phyloP scores from a whole-genome alignment of 345 rosid species.

The Populus davidiana region DNA sequence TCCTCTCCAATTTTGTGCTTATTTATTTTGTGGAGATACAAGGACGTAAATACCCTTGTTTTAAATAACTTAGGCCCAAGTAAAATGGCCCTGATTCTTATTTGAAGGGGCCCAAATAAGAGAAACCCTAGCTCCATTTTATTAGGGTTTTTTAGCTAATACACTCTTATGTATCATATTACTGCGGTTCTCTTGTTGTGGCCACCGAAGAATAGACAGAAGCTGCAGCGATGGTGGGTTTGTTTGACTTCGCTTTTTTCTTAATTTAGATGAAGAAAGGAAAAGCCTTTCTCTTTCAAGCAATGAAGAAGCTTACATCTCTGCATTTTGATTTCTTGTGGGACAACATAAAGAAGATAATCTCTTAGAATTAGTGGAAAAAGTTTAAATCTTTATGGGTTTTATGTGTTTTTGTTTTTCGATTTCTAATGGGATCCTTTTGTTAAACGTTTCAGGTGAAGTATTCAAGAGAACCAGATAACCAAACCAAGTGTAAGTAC shows the following conservation, averaged over 20 bases:
- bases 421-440: constrained; percentile 6
- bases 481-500: constrained; percentile 67
- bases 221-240: constrained; percentile 17
- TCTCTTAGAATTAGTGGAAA: background rate
- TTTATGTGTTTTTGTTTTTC: background rate
- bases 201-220: background rate
- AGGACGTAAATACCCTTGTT: constrained; percentile 8
- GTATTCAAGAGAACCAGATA: constrained; percentile 71
- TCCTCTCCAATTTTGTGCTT: background rate
- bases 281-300: background rate
- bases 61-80: background rate
- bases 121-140: background rate
- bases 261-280: background rate
- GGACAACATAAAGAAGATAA: background rate
- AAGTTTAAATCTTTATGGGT: background rate
- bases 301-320: background rate
- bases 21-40: background rate
- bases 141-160: background rate
- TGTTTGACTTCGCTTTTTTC: background rate
- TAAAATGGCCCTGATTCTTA: background rate
- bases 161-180: background rate
- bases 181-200: background rate
- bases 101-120: background rate
- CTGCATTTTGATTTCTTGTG: background rate
- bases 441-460: constrained; percentile 46